These are phyloP conservation scores for Inga oerstediana DNA, from an alignment of 306 rosid genomes.

Conservation along the genomic window DNA sequence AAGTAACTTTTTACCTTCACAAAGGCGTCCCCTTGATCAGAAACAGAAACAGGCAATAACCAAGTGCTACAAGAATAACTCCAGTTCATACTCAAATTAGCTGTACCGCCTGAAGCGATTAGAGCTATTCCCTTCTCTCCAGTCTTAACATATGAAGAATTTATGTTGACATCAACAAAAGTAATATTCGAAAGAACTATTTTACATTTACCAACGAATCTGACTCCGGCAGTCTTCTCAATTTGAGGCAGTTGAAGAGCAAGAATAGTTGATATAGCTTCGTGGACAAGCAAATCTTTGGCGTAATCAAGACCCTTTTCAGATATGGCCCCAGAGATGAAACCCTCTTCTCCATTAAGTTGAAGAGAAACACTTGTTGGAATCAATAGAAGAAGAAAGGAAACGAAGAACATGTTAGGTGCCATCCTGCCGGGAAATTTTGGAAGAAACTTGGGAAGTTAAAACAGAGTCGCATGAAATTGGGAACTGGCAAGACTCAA, in stretches of 20 bases:
- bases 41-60: constrained; percentile 62
- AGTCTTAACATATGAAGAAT: constrained; percentile 58
- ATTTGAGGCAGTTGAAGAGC: constrained; percentile 65
- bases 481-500: background rate
- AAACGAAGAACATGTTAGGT: constrained; percentile 28
- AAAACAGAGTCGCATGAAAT: background rate
- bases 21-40: constrained; percentile 77
- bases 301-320: constrained; percentile 76
- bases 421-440: constrained; percentile 34
- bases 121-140: constrained; percentile 67
- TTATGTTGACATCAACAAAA: constrained; percentile 49
- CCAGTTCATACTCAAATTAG: constrained; percentile 75
- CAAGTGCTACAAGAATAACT: constrained; percentile 56
- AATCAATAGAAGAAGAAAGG: constrained; percentile 38
- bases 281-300: constrained; percentile 64
- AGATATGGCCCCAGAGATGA: constrained; percentile 60
- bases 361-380: constrained; percentile 42
- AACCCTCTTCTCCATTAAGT: constrained; percentile 53
- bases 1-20: constrained; percentile 56
- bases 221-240: constrained; percentile 53
- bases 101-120: constrained; percentile 70
- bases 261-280: constrained; percentile 61
- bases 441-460: constrained; percentile 32
- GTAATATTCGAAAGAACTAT: constrained; percentile 66
- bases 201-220: constrained; percentile 61